A percentile compares a stretch with the other conserved stretches of the same genome.
phyloP scores from a whole-genome alignment of 2,329 filamentous ascomycete genomes.

The Fusarium foetens region DNA sequence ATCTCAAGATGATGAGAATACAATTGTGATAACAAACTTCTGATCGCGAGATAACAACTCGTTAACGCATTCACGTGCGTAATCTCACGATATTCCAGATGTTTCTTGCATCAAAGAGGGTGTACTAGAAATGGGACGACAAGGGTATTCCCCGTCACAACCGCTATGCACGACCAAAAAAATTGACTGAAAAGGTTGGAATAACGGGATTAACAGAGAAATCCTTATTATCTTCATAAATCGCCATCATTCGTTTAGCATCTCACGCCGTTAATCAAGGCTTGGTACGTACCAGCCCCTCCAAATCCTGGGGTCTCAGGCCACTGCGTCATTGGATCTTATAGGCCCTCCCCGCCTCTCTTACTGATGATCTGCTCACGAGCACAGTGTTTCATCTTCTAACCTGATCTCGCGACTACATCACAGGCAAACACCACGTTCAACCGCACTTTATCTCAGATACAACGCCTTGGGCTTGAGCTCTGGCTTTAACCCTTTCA shows the following conservation, averaged over 20 bases:
- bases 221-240: background rate
- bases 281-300: constrained; percentile 32
- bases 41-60: background rate
- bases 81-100: background rate
- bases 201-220: background rate
- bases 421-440: constrained; percentile 32
- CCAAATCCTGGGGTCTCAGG: constrained; percentile 31
- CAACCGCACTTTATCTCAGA: background rate
- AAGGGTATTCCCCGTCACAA: constrained; percentile 18
- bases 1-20: background rate
- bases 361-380: constrained; percentile 38
- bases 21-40: too few relatives aligned
- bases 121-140: constrained; percentile 9
- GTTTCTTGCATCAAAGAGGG: background rate
- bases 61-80: background rate
- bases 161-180: background rate
- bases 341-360: constrained; percentile 31
- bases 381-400: constrained; percentile 31
- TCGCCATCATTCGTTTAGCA: background rate
- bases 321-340: constrained; percentile 42
- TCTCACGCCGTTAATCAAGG: background rate
- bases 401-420: constrained; percentile 35
- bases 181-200: background rate
- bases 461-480: constrained; percentile 11
- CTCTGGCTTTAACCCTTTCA: constrained; percentile 29